Conservation (phyloP, 2,329 filamentous ascomycete genomes). For the Pseudocercospora fijiensis region DNA sequence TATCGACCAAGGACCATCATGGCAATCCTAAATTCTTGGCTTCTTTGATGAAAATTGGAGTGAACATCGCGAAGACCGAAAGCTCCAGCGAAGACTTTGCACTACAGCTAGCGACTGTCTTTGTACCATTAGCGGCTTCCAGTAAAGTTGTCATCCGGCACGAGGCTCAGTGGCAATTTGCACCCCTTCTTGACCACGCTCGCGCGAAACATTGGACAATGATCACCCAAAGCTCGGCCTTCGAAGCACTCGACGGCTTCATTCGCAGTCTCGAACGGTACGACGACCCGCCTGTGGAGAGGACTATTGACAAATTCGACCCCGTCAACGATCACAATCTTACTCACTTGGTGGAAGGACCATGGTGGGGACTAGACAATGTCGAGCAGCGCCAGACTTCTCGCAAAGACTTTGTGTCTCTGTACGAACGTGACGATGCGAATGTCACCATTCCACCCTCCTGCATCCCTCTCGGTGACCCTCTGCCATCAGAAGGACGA, state of each 20-base stretch:
- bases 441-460: slow-evolving; percentile 24
- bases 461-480: slow-evolving; percentile 38
- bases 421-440: slow-evolving; percentile 36
- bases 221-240: slow-evolving; percentile 44
- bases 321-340: slow-evolving; percentile 46
- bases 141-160: slow-evolving; percentile 55
- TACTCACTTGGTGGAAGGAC: slow-evolving; percentile 47
- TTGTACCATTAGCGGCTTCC: slow-evolving; percentile 48
- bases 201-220: slow-evolving; percentile 38
- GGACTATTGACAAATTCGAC: slow-evolving; percentile 45
- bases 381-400: slow-evolving; percentile 42
- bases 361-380: slow-evolving; percentile 47
- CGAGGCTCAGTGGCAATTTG: slow-evolving; percentile 53
- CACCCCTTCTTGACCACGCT: slow-evolving; percentile 46
- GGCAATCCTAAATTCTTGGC: slow-evolving; percentile 50
- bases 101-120: slow-evolving; percentile 42
- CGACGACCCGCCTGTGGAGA: slow-evolving; percentile 39
- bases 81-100: slow-evolving; percentile 42
- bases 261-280: slow-evolving; percentile 48
- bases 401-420: slow-evolving; percentile 42
- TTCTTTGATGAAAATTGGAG: slow-evolving; percentile 49
- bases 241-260: slow-evolving; percentile 45
- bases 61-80: slow-evolving; percentile 43
- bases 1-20: slow-evolving; percentile 46
- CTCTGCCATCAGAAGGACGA: slow-evolving; percentile 7